Evolutionary conservation across 1,139 yeast genomes (phyloP).

Genomic region (Blastobotrys indianensis): DNA sequence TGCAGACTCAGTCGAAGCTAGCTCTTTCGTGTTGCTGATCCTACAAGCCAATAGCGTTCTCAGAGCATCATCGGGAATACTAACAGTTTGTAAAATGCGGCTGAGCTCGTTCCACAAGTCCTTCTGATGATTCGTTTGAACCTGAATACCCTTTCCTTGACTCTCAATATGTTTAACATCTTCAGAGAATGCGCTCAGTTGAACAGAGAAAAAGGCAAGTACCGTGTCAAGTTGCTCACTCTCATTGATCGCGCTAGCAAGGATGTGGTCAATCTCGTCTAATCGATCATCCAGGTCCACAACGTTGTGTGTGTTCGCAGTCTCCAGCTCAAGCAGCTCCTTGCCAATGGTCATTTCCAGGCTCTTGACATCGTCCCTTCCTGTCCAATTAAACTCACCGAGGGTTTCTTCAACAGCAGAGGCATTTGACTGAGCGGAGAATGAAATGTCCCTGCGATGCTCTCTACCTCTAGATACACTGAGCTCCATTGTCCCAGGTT

Average conservation of each 20-base stretch:
- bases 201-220: constrained; percentile 52
- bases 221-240: constrained; percentile 59
- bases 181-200: constrained; percentile 54
- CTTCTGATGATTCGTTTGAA: constrained; percentile 76
- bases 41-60: constrained; percentile 43
- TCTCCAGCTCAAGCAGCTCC: constrained; percentile 47
- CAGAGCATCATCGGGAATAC: constrained; percentile 54
- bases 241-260: constrained; percentile 49
- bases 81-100: constrained; percentile 61
- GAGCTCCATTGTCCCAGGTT: background rate
- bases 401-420: constrained; percentile 54
- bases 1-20: constrained; percentile 50
- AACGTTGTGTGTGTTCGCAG: constrained; percentile 44
- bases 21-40: constrained; percentile 44
- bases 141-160: constrained; percentile 78
- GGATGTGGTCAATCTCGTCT: constrained; percentile 41
- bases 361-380: constrained; percentile 54
- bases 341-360: constrained; percentile 52
- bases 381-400: constrained; percentile 70
- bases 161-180: constrained; percentile 68
- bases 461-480: background rate
- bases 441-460: constrained; percentile 10
- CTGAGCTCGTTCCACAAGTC: constrained; percentile 62
- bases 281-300: constrained; percentile 41
- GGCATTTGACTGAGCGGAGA: constrained; percentile 20